Evolutionary conservation across 2,329 filamentous ascomycete species (phyloP).

Genomic region (Huntiella moniliformis): DNA sequence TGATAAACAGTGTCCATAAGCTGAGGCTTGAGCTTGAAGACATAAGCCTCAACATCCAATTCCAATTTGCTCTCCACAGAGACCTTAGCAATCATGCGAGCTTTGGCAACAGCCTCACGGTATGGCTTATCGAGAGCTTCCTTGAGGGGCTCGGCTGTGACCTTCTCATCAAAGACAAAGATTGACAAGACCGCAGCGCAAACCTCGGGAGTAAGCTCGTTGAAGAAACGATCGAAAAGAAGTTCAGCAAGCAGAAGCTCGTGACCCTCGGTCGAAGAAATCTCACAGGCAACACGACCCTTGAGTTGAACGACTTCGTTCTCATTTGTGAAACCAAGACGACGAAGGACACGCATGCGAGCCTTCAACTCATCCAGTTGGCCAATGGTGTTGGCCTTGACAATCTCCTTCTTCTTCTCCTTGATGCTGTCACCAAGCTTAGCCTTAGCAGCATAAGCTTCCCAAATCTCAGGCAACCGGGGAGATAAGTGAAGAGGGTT

Average conservation of each 20-base stretch:
- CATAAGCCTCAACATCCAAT: slow-evolving; percentile 89
- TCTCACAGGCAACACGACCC: slow-evolving; percentile 92
- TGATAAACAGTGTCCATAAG: slow-evolving; percentile 90
- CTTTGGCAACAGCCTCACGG: slow-evolving; percentile 72
- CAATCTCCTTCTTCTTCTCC: slow-evolving; percentile 69
- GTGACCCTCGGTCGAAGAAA: slow-evolving; percentile 76
- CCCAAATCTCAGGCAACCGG: slow-evolving; percentile 64
- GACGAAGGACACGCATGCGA: slow-evolving; percentile 82
- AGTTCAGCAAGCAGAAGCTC: slow-evolving; percentile 85
- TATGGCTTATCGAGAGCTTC: slow-evolving; percentile 77
- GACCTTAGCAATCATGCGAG: slow-evolving; percentile 76
- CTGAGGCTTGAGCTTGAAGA: slow-evolving; percentile 76
- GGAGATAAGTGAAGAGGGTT: slow-evolving; percentile 88
- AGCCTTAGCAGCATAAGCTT: slow-evolving; percentile 70
- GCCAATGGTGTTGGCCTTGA: slow-evolving; percentile 66
- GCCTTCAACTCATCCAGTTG: slow-evolving; percentile 94
- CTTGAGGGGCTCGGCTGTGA: slow-evolving; percentile 55
- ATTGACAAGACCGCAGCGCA: slow-evolving; percentile 74
- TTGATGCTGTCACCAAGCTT: slow-evolving; percentile 63
- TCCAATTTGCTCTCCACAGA: slow-evolving; percentile 85
- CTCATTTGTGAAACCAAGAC: slow-evolving; percentile 90
- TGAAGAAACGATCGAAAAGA: slow-evolving; percentile 95
- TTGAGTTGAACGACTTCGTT: slow-evolving; percentile 91
- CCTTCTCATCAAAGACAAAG: slow-evolving; percentile 96
- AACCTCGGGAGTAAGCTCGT: slow-evolving; percentile 75